A percentile compares a stretch with the other conserved stretches of the same genome.
phyloP scores from a whole-genome alignment of 306 rosid species.

The Begonia fuchsioides region DNA sequence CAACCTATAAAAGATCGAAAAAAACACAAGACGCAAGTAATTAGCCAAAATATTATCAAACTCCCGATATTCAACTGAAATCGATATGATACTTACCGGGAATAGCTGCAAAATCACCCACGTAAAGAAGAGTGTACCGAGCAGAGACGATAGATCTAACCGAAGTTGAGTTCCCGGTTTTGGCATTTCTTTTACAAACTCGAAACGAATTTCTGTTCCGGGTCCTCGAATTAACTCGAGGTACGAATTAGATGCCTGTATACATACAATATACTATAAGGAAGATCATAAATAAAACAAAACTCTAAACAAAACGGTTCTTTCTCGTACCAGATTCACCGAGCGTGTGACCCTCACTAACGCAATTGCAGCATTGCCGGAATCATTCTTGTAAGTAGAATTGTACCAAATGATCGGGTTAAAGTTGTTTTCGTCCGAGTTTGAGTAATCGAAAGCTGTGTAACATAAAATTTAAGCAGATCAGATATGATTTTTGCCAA shows the following conservation, averaged over 20 bases:
- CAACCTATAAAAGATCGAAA: conserved; percentile 41
- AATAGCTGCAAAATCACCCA: conserved; percentile 87
- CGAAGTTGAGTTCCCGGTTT: conserved; percentile 34
- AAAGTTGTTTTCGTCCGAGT: conserved; percentile 35
- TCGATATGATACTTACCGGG: conserved; percentile 40
- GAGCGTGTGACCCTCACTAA: conserved; percentile 60
- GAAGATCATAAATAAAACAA: background rate
- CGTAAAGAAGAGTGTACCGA: conserved; percentile 71
- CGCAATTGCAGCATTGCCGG: conserved; percentile 25
- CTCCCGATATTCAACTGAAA: too few species aligned
- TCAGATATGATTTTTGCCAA: background rate
- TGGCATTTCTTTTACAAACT: conserved; percentile 90
- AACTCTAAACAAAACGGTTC: background rate
- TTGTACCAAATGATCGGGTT: conserved; percentile 78
- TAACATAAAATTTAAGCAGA: conserved; percentile 8
- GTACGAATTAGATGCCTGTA: conserved; percentile 74
- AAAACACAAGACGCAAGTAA: background rate
- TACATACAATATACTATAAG: conserved; percentile 3
- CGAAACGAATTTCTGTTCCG: conserved; percentile 47
- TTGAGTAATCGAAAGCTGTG: conserved; percentile 69
- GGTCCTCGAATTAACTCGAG: conserved; percentile 55
- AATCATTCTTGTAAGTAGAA: conserved; percentile 46
- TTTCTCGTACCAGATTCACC: conserved; percentile 45
- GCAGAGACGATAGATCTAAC: conserved; percentile 68
- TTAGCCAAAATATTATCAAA: background rate